Base-by-base conservation (phyloP, 75 land plant genomes). In the Pinus albicaulis region DNA sequence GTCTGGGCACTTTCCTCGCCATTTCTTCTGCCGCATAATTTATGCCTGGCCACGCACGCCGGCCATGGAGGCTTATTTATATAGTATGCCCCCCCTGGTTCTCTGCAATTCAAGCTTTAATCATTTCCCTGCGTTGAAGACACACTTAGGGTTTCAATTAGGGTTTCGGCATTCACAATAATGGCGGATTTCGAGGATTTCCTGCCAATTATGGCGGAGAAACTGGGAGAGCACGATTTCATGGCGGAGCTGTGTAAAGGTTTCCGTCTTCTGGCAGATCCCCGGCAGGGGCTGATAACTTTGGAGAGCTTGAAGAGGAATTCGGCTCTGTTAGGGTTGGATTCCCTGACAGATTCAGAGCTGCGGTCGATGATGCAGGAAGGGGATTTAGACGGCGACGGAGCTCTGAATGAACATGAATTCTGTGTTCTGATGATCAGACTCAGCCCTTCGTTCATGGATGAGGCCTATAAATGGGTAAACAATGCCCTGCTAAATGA, bases 161-260 rank as follows among this genome's bases (percentile, higher is more conserved):
- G 61, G 61, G 22, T 20, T 59, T 59, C 22, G 61, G 61, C 20
- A 59, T 17, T 59, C 8, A 6, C 10, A 23, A 59, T 5, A 17
- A 55, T 48, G 60, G 74, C n/a, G 38, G 70, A 77, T 5, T 92
- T 92, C 79, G 77, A 83, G 66, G 95, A 92, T 71, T 85, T 74
- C 53, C 77, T 92, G 38, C 95, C 95, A 12, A 57, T 78, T 16
- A 92, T 92, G 95, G 92, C 88, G 23, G 84, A 83, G 89, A 82
- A 76, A 55, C 77, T 92, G 74, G 95, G 90, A 20, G 81, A 81
- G 24, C 79, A 85, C 44, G 95, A 85, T 71, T 84, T 92, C 57
- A 79, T 92, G 87, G 75, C 52, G 74, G 95, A 92, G 91, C 89
- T 92, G 15, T 84, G 84, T 78, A 90, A 88, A 15, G 92, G 92